Evolutionary conservation across 148 eudicot genomes (phyloP).

Genomic region (Pharnaceum exiguum): DNA sequence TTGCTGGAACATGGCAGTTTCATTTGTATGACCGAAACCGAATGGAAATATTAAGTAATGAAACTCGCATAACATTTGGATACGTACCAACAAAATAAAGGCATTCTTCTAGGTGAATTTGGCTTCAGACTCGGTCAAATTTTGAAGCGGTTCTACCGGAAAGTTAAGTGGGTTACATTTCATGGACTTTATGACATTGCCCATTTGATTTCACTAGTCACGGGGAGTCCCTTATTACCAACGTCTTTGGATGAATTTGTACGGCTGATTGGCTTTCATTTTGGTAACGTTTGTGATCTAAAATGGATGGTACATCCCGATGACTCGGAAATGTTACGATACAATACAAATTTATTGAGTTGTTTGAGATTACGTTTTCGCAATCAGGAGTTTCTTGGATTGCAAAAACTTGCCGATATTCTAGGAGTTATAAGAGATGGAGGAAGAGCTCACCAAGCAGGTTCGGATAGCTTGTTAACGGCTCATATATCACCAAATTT

Average conservation of each 20-base stretch:
- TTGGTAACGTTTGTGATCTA: neutral
- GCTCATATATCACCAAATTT: too few relatives aligned
- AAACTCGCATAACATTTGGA: neutral
- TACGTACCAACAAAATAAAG: neutral
- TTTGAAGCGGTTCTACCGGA: neutral
- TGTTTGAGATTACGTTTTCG: too few relatives aligned
- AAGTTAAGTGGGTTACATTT: neutral
- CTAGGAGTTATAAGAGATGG: too few relatives aligned
- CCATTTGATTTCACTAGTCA: neutral
- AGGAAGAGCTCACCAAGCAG: too few relatives aligned
- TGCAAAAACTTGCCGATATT: too few relatives aligned
- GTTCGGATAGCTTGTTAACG: too few relatives aligned
- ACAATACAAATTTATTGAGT: too few relatives aligned
- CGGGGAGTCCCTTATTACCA: neutral
- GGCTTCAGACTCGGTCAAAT: neutral
- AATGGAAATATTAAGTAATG: neutral
- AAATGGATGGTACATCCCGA: too few relatives aligned
- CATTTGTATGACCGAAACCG: neutral
- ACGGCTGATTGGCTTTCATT: neutral
- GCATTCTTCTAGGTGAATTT: neutral
- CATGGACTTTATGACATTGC: neutral
- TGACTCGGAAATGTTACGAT: too few relatives aligned
- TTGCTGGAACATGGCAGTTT: neutral
- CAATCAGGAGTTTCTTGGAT: too few relatives aligned
- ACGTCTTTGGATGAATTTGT: neutral